A percentile compares a stretch with the other conserved stretches of the same genome.
phyloP scores from a whole-genome alignment of 1,284 basidiomycete genomes.

The Tilletia indica region DNA sequence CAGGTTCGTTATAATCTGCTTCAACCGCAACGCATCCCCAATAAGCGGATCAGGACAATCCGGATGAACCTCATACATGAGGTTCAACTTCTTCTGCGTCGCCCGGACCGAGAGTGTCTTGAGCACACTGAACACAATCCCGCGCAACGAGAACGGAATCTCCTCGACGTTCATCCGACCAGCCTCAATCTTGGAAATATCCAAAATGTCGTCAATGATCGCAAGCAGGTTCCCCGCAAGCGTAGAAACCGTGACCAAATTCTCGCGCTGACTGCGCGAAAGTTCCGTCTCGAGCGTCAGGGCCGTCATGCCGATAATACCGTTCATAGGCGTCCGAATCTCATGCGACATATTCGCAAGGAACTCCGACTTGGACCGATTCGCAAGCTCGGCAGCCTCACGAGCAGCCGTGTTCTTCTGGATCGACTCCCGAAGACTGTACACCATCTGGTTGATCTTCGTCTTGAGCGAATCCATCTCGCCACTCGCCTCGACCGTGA shows the following conservation, averaged over 20 bases:
- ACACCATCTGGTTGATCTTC: constrained; percentile 99
- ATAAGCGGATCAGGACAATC: constrained; percentile 96
- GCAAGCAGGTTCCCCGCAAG: constrained; percentile 87
- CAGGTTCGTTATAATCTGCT: constrained; percentile 55
- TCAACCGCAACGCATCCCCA: constrained; percentile 81
- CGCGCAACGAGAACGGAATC: constrained; percentile 93
- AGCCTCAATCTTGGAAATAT: constrained; percentile 67
- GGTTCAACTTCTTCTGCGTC: constrained; percentile 92
- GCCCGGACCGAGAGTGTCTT: constrained; percentile 98
- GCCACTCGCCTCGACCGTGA: constrained; percentile 95
- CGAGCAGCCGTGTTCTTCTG: constrained; percentile 98
- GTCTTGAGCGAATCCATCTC: constrained; percentile 99
- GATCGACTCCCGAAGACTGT: constrained; percentile 91
- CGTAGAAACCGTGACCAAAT: constrained; percentile 90
- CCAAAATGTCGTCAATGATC: constrained; percentile 69
- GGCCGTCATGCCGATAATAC: constrained; percentile 99
- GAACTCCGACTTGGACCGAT: constrained; percentile 95
- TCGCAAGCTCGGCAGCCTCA: constrained; percentile 89
- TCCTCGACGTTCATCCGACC: constrained; percentile 99
- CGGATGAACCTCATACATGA: constrained; percentile 94
- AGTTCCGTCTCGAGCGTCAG: constrained; percentile 90
- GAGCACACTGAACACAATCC: constrained; percentile 94
- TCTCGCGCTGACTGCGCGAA: constrained; percentile 85
- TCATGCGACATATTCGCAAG: constrained; percentile 57
- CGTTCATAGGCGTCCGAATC: constrained; percentile 56